Conservation (phyloP, 2,329 filamentous ascomycete genomes). For the Sclerotinia borealis region DNA sequence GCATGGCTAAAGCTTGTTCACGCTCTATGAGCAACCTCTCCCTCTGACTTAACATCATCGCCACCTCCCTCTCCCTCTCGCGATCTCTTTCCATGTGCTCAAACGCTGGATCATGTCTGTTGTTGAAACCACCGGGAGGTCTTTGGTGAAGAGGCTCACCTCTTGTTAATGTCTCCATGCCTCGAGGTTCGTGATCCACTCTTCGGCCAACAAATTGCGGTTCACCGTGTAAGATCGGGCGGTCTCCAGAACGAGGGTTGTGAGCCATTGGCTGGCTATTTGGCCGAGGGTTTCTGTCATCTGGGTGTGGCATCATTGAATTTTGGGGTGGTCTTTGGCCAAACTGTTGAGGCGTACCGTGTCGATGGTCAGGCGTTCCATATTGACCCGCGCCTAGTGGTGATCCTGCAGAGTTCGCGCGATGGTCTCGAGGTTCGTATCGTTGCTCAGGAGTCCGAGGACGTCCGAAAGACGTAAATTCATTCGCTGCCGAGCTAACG, state of each 20-base stretch:
- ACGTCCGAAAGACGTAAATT: constrained; percentile 57
- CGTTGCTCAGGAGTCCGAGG: constrained; percentile 69
- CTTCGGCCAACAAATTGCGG: constrained; percentile 20
- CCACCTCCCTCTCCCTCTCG: constrained; percentile 21
- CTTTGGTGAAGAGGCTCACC: constrained; percentile 28
- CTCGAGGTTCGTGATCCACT: constrained; percentile 17
- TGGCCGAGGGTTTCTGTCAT: constrained; percentile 39
- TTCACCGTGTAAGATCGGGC: constrained; percentile 17
- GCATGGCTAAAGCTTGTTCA: constrained; percentile 37
- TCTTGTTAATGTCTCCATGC: constrained; percentile 35
- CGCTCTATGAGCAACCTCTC: constrained; percentile 1
- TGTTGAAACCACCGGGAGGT: constrained; percentile 22
- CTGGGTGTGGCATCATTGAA: constrained; percentile 32
- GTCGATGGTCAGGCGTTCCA: constrained; percentile 51
- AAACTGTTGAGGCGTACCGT: constrained; percentile 53
- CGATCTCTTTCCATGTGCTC: constrained; percentile 49
- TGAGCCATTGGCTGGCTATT: constrained; percentile 31
- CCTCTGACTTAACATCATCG: neutral
- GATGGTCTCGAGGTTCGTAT: constrained; percentile 42
- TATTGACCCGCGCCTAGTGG: constrained; percentile 39
- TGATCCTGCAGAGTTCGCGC: constrained; percentile 33
- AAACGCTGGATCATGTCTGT: constrained; percentile 35
- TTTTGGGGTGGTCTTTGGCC: constrained; percentile 38
- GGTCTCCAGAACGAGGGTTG: constrained; percentile 40
- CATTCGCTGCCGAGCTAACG: constrained; percentile 40